These are phyloP conservation scores for Planoprotostelium fungivorum DNA, from an alignment of 78 protist genomes.

Conservation along the genomic window DNA sequence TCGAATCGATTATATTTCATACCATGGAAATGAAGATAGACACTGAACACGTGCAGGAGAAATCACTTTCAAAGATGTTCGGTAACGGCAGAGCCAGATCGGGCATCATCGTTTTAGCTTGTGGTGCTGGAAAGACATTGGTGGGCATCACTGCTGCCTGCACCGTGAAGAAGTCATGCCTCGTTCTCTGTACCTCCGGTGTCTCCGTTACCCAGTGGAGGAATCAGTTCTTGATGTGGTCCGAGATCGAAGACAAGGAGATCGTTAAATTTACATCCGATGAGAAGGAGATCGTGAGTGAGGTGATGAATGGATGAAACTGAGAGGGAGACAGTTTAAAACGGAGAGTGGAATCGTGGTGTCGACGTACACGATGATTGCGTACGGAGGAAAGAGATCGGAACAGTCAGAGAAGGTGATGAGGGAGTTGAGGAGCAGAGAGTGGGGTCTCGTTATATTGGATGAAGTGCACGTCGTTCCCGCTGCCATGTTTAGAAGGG, in stretches of 20 bases:
- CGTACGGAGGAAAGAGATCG: slow-evolving; percentile 67
- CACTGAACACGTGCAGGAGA: slow-evolving; percentile 58
- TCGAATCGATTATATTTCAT: background rate
- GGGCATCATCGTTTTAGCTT: slow-evolving; percentile 98
- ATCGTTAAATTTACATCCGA: slow-evolving; percentile 77
- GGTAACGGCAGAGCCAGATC: slow-evolving; percentile 94
- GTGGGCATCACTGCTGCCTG: slow-evolving; percentile 92
- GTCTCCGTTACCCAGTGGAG: slow-evolving; percentile 96
- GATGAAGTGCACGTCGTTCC: slow-evolving; percentile 97
- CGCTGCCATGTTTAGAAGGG: slow-evolving; percentile 61
- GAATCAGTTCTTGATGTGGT: slow-evolving; percentile 83
- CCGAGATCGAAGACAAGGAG: slow-evolving; percentile 34
- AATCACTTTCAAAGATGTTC: slow-evolving; percentile 89
- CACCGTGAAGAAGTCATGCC: slow-evolving; percentile 76
- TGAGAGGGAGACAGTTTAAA: slow-evolving; percentile 9
- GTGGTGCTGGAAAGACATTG: slow-evolving; percentile 99
- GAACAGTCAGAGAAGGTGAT: slow-evolving; percentile 74
- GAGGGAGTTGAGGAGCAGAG: slow-evolving; percentile 53
- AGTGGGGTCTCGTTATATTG: slow-evolving; percentile 96
- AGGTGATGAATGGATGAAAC: background rate
- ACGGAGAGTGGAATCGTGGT: slow-evolving; percentile 63
- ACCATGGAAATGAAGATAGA: background rate
- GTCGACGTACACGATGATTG: slow-evolving; percentile 96
- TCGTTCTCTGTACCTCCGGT: slow-evolving; percentile 85
- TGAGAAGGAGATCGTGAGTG: slow-evolving; percentile 43